phyloP scores from a whole-genome alignment of 2,329 filamentous ascomycete genomes.

The Biscogniauxia mediterranea region DNA sequence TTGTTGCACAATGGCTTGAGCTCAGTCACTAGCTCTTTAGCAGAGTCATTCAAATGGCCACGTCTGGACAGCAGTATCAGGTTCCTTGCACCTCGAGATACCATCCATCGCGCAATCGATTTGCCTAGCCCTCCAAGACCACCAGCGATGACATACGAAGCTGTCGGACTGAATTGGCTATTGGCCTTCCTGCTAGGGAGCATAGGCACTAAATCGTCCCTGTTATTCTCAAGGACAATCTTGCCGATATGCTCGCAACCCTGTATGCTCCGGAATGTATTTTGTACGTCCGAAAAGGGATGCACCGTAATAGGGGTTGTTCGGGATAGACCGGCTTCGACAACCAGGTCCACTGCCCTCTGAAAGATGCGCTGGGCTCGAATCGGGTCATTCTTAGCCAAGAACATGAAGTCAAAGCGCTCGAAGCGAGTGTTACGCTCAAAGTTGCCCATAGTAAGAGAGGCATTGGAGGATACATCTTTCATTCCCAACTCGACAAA shows the following conservation, averaged over 20 bases:
- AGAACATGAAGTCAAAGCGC: conserved; percentile 13
- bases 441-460: conserved; percentile 9
- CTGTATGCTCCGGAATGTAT: conserved; percentile 24
- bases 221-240: conserved; percentile 17
- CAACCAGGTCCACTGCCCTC: conserved; percentile 9
- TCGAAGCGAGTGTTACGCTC: conserved; percentile 18
- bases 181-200: conserved; percentile 12
- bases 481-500: conserved; percentile 22
- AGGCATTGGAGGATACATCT: conserved; percentile 7
- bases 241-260: conserved; percentile 14
- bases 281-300: conserved; percentile 11
- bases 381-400: conserved; percentile 8
- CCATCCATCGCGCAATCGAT: conserved; percentile 14
- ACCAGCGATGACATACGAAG: conserved; percentile 28
- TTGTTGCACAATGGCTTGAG: conserved; percentile 23
- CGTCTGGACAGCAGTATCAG: conserved; percentile 10
- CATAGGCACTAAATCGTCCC: conserved; percentile 17
- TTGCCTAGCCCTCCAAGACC: conserved; percentile 30
- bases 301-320: conserved; percentile 4
- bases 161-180: conserved; percentile 13
- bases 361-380: conserved; percentile 17
- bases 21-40: conserved; percentile 20
- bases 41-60: conserved; percentile 6
- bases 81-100: conserved; percentile 9
- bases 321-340: conserved; percentile 1